phyloP scores from a whole-genome alignment of 2,329 filamentous ascomycete species.

The Beauveria varroae region DNA sequence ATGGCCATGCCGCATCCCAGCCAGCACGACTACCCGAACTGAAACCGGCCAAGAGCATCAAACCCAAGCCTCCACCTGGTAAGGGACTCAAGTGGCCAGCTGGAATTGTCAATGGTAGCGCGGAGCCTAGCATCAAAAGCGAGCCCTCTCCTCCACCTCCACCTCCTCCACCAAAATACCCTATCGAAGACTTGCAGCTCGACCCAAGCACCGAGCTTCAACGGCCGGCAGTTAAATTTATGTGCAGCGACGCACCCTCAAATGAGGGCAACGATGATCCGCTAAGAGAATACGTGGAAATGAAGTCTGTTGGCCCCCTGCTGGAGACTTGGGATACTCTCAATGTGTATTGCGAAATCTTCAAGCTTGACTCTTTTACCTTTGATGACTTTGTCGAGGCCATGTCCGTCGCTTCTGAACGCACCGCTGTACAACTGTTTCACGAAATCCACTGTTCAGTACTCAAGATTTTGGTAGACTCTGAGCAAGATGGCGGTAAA shows the following conservation, averaged over 20 bases:
- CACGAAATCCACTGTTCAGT: slow-evolving; percentile 89
- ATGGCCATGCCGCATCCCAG: slow-evolving; percentile 24
- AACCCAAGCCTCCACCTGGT: slow-evolving; percentile 31
- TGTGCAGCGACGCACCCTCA: slow-evolving; percentile 58
- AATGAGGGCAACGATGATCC: slow-evolving; percentile 31
- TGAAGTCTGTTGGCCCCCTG: slow-evolving; percentile 77
- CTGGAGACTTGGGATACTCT: slow-evolving; percentile 94
- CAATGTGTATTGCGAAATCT: slow-evolving; percentile 96
- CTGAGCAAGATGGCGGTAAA: slow-evolving; percentile 67
- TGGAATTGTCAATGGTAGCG: slow-evolving; percentile 25
- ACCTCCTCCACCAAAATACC: slow-evolving; percentile 76
- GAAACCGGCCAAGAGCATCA: slow-evolving; percentile 41
- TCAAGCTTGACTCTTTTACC: slow-evolving; percentile 91
- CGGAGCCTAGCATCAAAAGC: slow-evolving; percentile 19
- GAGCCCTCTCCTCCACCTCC: slow-evolving; percentile 39
- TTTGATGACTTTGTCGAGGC: slow-evolving; percentile 94
- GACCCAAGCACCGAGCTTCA: slow-evolving; percentile 57
- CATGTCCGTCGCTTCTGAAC: slow-evolving; percentile 67
- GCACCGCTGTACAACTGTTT: slow-evolving; percentile 74
- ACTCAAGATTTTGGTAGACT: slow-evolving; percentile 75
- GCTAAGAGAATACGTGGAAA: slow-evolving; percentile 50
- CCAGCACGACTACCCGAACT: slow-evolving; percentile 60
- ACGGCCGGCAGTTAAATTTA: slow-evolving; percentile 70
- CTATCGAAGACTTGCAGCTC: slow-evolving; percentile 87
- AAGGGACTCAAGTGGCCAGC: slow-evolving; percentile 57